Evolutionary conservation across 108 stramenopile genomes (phyloP).

Genomic region (Cyclotella baltica): DNA sequence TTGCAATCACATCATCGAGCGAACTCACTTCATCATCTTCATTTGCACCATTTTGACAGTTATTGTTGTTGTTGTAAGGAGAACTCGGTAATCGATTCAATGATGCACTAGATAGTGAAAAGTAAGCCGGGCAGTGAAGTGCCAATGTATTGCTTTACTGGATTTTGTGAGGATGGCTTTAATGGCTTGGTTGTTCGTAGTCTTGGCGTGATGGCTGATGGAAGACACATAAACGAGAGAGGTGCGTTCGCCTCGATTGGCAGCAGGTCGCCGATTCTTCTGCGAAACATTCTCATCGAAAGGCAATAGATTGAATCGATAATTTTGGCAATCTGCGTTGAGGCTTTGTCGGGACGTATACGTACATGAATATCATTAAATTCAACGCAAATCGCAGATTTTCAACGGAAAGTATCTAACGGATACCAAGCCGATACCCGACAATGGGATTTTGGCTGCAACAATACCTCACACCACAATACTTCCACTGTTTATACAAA

Average conservation of each 20-base stretch:
- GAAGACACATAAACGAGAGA: not conserved
- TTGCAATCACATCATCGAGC: constrained; percentile 1
- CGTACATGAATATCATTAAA: not conserved
- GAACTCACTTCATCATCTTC: constrained; percentile 21
- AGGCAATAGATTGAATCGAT: not conserved
- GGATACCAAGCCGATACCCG: too few species aligned
- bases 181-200: not conserved
- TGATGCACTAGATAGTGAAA: too few species aligned
- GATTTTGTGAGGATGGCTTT: not conserved
- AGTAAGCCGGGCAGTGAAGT: too few species aligned
- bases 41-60: constrained; percentile 12
- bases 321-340: not conserved
- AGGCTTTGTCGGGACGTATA: not conserved
- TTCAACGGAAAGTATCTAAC: too few species aligned
- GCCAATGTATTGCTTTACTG: not conserved
- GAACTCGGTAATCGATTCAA: too few species aligned
- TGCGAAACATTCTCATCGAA: not conserved
- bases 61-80: not conserved
- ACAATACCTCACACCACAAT: too few species aligned
- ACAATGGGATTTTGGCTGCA: too few species aligned
- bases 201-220: not conserved
- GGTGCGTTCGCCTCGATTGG: not conserved
- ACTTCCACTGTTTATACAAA: too few species aligned
- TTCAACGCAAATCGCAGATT: too few species aligned
- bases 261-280: constrained; percentile 3